Evolutionary conservation across 768 basidiomycete genomes (phyloP).

Genomic region (Russula ochroleuca): DNA sequence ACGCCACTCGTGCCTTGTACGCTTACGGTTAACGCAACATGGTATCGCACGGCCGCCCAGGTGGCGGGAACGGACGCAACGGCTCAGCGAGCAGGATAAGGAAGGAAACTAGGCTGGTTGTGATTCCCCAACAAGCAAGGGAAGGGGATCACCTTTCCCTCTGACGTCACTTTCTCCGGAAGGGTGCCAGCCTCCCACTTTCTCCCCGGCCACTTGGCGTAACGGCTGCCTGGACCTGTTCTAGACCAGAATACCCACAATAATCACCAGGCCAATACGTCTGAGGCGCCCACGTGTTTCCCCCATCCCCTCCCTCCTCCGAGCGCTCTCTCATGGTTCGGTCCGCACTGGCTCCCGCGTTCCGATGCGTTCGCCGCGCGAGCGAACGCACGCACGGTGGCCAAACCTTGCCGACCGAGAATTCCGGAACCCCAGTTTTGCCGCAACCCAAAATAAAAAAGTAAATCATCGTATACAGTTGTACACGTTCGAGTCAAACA

Average conservation of each 20-base stretch:
- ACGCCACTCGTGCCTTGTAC: slow-evolving; percentile 2
- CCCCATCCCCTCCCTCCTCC: background rate
- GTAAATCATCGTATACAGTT: background rate
- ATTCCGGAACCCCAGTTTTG: background rate
- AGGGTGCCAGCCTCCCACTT: too few relatives aligned
- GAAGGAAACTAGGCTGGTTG: background rate
- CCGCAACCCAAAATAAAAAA: too few relatives aligned
- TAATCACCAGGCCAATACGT: background rate
- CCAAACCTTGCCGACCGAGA: background rate
- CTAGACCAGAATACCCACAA: slow-evolving; percentile 4
- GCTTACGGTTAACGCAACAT: background rate
- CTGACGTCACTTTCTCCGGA: slow-evolving; percentile 8
- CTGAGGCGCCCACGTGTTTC: slow-evolving; percentile 12
- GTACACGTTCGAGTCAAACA: background rate
- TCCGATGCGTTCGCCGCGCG: background rate
- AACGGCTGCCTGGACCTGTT: background rate
- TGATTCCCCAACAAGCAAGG: background rate
- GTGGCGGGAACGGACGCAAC: too few relatives aligned
- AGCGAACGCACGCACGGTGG: too few relatives aligned
- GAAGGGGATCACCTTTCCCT: background rate
- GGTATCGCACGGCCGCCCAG: background rate
- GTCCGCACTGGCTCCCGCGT: background rate
- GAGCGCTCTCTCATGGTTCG: background rate
- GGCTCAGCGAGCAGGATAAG: background rate
- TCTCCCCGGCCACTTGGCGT: slow-evolving; percentile 1